Percentiles rank a stretch among this genome's conserved stretches.
These are phyloP conservation scores for Hansfordia pulvinata DNA, from an alignment of 2,329 filamentous ascomycete genomes.

Conservation along the genomic window DNA sequence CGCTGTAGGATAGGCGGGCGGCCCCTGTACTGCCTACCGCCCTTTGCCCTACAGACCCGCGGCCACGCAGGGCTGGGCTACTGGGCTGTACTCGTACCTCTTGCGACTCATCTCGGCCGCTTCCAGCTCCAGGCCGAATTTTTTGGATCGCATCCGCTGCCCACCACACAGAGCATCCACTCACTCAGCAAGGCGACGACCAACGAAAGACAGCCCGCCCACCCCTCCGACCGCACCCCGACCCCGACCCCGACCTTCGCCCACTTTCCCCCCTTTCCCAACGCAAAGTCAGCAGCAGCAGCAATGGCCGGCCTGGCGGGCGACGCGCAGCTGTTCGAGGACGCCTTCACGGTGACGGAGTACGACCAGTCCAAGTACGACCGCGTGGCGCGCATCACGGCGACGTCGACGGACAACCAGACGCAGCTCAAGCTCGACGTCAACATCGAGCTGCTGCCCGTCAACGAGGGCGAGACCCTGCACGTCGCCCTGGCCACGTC, in stretches of 20 bases:
- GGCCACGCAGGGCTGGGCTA: no score
- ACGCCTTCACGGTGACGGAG: slow-evolving; percentile 70
- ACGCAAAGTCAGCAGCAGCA: neutral
- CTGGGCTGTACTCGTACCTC: no score
- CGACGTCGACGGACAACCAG: slow-evolving; percentile 59
- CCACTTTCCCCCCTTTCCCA: neutral
- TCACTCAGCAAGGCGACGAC: neutral
- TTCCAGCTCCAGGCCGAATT: no score
- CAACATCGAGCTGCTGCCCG: slow-evolving; percentile 84
- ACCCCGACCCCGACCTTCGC: neutral
- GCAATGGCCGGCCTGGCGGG: slow-evolving; percentile 45
- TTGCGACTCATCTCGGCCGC: no score
- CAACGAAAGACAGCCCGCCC: neutral
- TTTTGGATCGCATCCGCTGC: no score
- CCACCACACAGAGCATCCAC: neutral
- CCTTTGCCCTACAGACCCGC: no score
- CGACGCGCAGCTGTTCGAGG: slow-evolving; percentile 88
- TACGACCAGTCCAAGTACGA: slow-evolving; percentile 87
- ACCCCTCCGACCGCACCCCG: no score
- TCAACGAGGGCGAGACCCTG: slow-evolving; percentile 59
- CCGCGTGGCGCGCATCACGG: slow-evolving; percentile 76
- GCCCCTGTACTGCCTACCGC: no score
- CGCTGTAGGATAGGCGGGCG: no score
- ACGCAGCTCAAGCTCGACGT: slow-evolving; percentile 79
- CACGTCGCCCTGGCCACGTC: slow-evolving; percentile 76